Evolutionary conservation across 495 filamentous ascomycete species (phyloP).

Genomic region (Hypomontagnella submonticulosa): DNA sequence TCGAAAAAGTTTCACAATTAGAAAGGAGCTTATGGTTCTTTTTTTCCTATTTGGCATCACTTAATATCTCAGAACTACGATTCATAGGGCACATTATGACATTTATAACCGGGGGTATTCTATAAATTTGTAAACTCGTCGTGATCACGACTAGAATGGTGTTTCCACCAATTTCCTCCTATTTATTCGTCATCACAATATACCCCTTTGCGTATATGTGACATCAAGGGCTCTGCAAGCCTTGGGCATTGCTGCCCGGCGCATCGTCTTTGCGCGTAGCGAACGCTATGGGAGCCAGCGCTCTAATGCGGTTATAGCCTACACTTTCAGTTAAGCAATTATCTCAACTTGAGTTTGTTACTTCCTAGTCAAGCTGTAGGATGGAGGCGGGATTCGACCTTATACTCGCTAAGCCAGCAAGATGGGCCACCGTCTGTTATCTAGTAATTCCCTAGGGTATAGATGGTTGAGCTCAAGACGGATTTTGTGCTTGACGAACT

Average conservation of each 20-base stretch:
- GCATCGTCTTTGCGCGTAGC: background rate
- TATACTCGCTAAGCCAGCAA: background rate
- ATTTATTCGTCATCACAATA: background rate
- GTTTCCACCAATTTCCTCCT: background rate
- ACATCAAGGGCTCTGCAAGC: background rate
- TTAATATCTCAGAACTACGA: too few relatives aligned
- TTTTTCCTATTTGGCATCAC: too few relatives aligned
- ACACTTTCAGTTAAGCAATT: background rate
- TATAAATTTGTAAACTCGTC: background rate
- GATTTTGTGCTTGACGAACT: slow-evolving; percentile 37
- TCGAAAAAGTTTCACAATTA: too few relatives aligned
- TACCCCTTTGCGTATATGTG: background rate
- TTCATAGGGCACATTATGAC: too few relatives aligned
- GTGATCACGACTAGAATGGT: slow-evolving; percentile 1
- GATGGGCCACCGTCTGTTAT: background rate
- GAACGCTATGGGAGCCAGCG: slow-evolving; percentile 3
- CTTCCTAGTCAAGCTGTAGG: background rate
- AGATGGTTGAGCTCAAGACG: slow-evolving; percentile 26
- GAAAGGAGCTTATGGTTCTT: too few relatives aligned
- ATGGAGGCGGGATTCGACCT: background rate
- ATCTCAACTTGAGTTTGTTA: background rate
- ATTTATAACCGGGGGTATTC: background rate
- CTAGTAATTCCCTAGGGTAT: background rate
- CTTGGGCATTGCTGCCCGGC: background rate
- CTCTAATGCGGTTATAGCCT: background rate